phyloP scores from a whole-genome alignment of 768 basidiomycete species.

The Rhizopogon vulgaris region DNA sequence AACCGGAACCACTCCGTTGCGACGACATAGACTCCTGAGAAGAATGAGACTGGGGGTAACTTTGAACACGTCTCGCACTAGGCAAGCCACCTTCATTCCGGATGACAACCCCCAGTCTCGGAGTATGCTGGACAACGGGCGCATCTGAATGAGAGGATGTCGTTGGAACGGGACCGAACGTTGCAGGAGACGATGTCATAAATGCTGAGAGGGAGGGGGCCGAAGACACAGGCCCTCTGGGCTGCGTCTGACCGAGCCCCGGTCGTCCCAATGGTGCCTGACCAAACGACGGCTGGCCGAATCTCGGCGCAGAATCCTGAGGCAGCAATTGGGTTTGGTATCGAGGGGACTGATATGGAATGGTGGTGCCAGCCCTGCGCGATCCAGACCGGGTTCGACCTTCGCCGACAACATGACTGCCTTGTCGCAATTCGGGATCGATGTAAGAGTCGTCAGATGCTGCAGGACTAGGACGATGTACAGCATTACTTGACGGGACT shows the following conservation, averaged over 20 bases:
- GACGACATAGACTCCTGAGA: slow-evolving; percentile 15
- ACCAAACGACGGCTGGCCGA: slow-evolving; percentile 21
- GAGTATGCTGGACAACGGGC: neutral
- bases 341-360: slow-evolving; percentile 24
- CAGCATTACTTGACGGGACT: neutral
- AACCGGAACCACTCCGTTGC: slow-evolving; percentile 11
- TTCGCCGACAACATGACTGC: slow-evolving; percentile 31
- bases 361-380: slow-evolving; percentile 15
- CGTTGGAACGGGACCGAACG: neutral
- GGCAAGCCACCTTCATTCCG: slow-evolving; percentile 6
- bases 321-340: slow-evolving; percentile 17
- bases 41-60: neutral
- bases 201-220: slow-evolving; percentile 4
- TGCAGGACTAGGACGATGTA: slow-evolving; percentile 2
- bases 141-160: neutral
- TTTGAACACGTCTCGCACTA: slow-evolving; percentile 4
- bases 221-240: neutral
- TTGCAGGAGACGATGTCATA: slow-evolving; percentile 1
- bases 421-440: slow-evolving; percentile 28
- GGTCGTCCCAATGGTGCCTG: slow-evolving; percentile 10
- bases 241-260: slow-evolving; percentile 4
- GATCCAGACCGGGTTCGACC: slow-evolving; percentile 20
- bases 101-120: slow-evolving; percentile 10
- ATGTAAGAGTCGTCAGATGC: slow-evolving; percentile 29
- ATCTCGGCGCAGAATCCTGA: slow-evolving; percentile 3